phyloP scores from a whole-genome alignment of 2,329 filamentous ascomycete genomes.

The Epichloe amarillans region DNA sequence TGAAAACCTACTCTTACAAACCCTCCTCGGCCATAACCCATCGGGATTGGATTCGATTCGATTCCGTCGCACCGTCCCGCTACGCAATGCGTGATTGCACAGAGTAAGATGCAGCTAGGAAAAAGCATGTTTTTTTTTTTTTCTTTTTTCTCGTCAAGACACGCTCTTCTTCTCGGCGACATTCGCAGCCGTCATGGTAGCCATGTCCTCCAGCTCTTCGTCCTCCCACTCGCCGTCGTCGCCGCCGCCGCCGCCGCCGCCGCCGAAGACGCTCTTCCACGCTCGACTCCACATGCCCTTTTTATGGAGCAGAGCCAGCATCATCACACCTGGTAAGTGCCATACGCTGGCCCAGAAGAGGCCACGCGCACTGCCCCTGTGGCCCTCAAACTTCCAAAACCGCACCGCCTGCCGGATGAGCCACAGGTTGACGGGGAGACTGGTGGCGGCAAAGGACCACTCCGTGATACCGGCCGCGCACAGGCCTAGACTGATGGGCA shows the following conservation, averaged over 20 bases:
- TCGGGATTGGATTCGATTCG: too few species aligned
- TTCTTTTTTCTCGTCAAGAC: not conserved
- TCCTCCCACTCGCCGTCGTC: conserved; percentile 45
- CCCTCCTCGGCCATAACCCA: too few species aligned
- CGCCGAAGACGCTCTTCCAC: conserved; percentile 55
- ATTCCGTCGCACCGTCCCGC: too few species aligned
- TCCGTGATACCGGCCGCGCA: conserved; percentile 74
- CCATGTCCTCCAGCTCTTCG: conserved; percentile 34
- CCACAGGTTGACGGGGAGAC: conserved; percentile 74
- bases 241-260: conserved; percentile 44
- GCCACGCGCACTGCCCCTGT: conserved; percentile 65
- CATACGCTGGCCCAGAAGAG: conserved; percentile 97
- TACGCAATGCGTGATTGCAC: too few species aligned
- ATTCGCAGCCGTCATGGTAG: conserved; percentile 19
- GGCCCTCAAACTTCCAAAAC: conserved; percentile 70
- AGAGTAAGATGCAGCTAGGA: too few species aligned
- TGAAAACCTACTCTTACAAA: too few species aligned
- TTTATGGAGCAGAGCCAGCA: conserved; percentile 84
- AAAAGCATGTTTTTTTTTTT: not conserved
- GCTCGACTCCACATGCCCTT: conserved; percentile 79
- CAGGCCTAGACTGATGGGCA: conserved; percentile 72
- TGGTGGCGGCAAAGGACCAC: conserved; percentile 71
- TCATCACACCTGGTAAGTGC: conserved; percentile 83
- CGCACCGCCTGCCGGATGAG: conserved; percentile 63
- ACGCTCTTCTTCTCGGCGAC: conserved; percentile 9